Base-by-base conservation (phyloP, 345 rosid genomes). In the Dovyalis caffra region DNA sequence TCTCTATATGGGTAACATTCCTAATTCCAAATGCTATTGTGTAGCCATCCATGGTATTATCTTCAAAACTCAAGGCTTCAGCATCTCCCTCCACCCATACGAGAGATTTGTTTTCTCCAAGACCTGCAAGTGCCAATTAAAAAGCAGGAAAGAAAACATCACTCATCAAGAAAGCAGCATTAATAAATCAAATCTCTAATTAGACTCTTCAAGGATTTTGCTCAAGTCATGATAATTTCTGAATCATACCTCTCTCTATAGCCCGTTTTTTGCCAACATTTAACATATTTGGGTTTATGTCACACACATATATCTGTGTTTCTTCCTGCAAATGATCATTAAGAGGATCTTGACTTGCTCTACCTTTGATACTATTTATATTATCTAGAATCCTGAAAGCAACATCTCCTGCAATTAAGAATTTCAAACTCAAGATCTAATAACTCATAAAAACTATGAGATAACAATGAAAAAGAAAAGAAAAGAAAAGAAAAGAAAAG, bases 1-100 rank as follows among this genome's bases (percentile, higher is more conserved):
- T 95, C 82, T 93, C 99, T 32, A 95, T 90, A 84, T 91, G 98
- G 7, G 99, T 95, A 47, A 93, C 99, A 84, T 95, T 95, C 82
- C 99, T 89, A 58, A 95, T 95, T 67, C 99, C 99, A 86, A 95
- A 95, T 68, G 99, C 99, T 78, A 95, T 87, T 49, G 98, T 90
- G 85, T 91, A 95, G 63, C 97, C 93, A 84, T 95, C 98, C 99
- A 95, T 87, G 53, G 93, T 86, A 77, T 85, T 78, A 73, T 91
- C 89, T 71, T 76, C 85, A 70, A 95, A 95, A 79, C 81, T 84
- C 86, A 95, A 78, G 71, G 90, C 90, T 84, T 93, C 98, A 64
- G 97, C 99, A 84, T 93, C 90, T 76, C 99, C 99, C 80, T 89
- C 90, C 69, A 89, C 92, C 98, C 98, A 95, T 69, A 79, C 74